phyloP scores from a whole-genome alignment of 768 basidiomycete species.

The Phlegmacium glaucopus region DNA sequence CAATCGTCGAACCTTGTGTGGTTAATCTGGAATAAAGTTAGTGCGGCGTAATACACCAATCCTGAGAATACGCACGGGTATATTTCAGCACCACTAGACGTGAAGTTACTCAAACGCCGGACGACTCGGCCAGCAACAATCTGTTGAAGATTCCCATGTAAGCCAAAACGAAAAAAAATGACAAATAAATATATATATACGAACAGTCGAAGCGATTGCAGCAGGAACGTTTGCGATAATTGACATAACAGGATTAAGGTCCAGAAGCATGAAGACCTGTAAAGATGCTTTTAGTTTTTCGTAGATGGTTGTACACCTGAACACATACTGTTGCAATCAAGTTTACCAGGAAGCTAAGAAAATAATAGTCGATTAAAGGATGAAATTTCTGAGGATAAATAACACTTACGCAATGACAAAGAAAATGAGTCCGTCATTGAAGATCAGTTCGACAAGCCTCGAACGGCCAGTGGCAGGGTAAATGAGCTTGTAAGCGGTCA shows the following conservation, averaged over 20 bases:
- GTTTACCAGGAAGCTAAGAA: constrained; percentile 60
- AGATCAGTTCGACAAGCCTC: constrained; percentile 60
- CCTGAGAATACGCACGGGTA: constrained; percentile 43
- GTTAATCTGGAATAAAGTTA: constrained; percentile 26
- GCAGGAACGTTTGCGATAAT: constrained; percentile 74
- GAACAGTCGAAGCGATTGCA: constrained; percentile 61
- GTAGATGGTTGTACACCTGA: background rate
- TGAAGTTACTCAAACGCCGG: constrained; percentile 62
- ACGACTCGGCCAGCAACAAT: constrained; percentile 61
- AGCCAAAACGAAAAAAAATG: background rate
- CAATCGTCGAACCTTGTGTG: constrained; percentile 52
- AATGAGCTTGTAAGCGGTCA: constrained; percentile 61
- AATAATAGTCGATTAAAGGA: background rate
- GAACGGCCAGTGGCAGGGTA: constrained; percentile 43
- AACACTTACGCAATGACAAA: constrained; percentile 63
- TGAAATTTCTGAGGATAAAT: background rate
- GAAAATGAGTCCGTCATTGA: constrained; percentile 70
- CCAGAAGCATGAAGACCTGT: constrained; percentile 59
- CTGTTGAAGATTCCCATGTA: constrained; percentile 27
- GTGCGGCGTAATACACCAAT: background rate
- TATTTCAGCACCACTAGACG: constrained; percentile 43
- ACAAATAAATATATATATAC: constrained; percentile 12
- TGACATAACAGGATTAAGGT: constrained; percentile 71
- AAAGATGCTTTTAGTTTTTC: background rate
- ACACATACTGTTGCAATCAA: constrained; percentile 57